Evolutionary conservation across 495 filamentous ascomycete genomes (phyloP).

Genomic region (Massariosphaeria phaeospora): DNA sequence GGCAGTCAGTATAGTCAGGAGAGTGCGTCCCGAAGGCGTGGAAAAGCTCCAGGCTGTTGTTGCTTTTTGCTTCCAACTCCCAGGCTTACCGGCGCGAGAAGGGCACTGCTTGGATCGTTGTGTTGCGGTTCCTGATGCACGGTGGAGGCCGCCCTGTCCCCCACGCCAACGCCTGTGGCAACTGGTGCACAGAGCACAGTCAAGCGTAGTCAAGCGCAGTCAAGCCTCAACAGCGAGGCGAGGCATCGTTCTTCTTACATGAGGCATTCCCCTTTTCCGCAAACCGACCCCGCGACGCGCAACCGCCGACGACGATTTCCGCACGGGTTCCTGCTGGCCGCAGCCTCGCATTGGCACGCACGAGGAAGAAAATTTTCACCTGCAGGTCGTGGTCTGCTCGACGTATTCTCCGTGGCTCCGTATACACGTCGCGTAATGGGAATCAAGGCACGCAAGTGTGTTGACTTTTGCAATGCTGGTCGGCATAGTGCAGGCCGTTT

Average conservation of each 20-base stretch:
- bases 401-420: background rate
- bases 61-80: slow-evolving; percentile 33
- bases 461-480: background rate
- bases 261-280: background rate
- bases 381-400: too few relatives aligned
- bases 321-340: background rate
- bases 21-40: slow-evolving; percentile 23
- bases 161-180: slow-evolving; percentile 20
- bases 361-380: slow-evolving; percentile 21
- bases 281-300: background rate
- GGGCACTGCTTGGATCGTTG: slow-evolving; percentile 20
- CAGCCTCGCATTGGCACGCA: background rate
- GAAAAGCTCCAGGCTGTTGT: slow-evolving; percentile 31
- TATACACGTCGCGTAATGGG: slow-evolving; percentile 23
- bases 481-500: slow-evolving; percentile 8
- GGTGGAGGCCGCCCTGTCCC: background rate
- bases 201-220: background rate
- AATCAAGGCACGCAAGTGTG: background rate
- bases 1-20: slow-evolving; percentile 14
- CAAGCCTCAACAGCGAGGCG: background rate
- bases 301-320: too few relatives aligned
- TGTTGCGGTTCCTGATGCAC: slow-evolving; percentile 26
- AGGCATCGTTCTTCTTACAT: background rate
- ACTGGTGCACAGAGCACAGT: background rate
- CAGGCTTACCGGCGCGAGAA: slow-evolving; percentile 16